phyloP scores from a whole-genome alignment of 2,329 filamentous ascomycete genomes.

The Pseudogymnoascus sp. region DNA sequence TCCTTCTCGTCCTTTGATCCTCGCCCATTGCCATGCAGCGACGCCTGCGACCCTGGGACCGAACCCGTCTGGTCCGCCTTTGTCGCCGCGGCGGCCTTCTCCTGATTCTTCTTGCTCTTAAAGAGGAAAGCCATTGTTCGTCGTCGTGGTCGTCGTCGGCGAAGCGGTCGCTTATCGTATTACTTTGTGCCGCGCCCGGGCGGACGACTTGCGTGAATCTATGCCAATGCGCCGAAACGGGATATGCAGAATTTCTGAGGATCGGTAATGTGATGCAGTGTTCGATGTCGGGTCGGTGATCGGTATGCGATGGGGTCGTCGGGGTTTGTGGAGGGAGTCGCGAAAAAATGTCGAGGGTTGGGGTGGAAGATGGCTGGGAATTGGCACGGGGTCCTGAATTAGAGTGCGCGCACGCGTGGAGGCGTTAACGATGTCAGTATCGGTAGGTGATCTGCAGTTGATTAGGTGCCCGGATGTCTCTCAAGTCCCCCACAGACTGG shows the following conservation, averaged over 20 bases:
- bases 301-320: background rate
- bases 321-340: background rate
- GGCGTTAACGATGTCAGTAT: background rate
- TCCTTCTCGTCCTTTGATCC: slow-evolving; percentile 44
- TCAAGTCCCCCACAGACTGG: background rate
- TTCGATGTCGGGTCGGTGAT: background rate
- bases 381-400: slow-evolving; percentile 4
- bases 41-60: slow-evolving; percentile 34
- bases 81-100: slow-evolving; percentile 42
- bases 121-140: slow-evolving; percentile 70
- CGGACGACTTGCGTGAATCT: slow-evolving; percentile 21
- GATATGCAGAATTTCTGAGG: too few species aligned
- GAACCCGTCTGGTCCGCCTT: slow-evolving; percentile 18
- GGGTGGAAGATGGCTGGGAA: slow-evolving; percentile 8
- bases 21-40: slow-evolving; percentile 43
- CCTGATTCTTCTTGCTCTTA: slow-evolving; percentile 72
- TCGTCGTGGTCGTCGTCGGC: slow-evolving; percentile 21
- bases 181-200: slow-evolving; percentile 17
- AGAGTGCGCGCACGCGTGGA: slow-evolving; percentile 3
- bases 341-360: slow-evolving; percentile 8
- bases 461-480: background rate
- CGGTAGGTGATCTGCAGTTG: background rate
- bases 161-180: slow-evolving; percentile 27
- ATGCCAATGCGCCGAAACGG: slow-evolving; percentile 18
- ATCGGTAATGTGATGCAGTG: background rate